These are phyloP conservation scores for Xylaria arbuscula DNA, from an alignment of 2,329 filamentous ascomycete species.

Conservation along the genomic window DNA sequence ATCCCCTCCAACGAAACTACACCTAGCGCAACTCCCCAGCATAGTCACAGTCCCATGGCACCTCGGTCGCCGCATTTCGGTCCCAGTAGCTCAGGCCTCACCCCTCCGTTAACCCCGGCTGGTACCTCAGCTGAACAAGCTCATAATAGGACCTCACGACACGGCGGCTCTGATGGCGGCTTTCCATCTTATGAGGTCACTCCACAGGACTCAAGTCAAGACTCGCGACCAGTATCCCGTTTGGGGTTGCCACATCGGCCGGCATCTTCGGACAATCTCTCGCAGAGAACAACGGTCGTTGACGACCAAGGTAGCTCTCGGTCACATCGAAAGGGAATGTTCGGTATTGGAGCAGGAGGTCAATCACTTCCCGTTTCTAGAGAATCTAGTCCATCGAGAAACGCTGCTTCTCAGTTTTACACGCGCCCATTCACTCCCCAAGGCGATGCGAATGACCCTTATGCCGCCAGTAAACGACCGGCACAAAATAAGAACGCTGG, in stretches of 20 bases:
- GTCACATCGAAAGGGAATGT: conserved; percentile 66
- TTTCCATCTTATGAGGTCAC: conserved; percentile 65
- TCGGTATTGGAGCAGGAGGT: conserved; percentile 59
- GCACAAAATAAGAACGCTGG: conserved; percentile 73
- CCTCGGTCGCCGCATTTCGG: conserved; percentile 74
- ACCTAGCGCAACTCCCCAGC: conserved; percentile 69
- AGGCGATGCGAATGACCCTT: conserved; percentile 85
- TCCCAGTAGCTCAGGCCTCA: conserved; percentile 75
- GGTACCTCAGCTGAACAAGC: conserved; percentile 67
- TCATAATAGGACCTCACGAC: conserved; percentile 39
- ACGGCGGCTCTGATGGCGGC: conserved; percentile 42
- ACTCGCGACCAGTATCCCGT: conserved; percentile 57
- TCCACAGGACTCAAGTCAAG: conserved; percentile 73
- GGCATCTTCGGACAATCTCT: conserved; percentile 56
- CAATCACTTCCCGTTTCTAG: conserved; percentile 68
- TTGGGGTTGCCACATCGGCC: conserved; percentile 57
- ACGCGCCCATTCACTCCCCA: conserved; percentile 81
- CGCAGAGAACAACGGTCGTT: conserved; percentile 55
- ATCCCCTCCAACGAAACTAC: conserved; percentile 70
- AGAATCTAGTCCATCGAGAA: conserved; percentile 72
- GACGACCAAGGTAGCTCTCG: conserved; percentile 49
- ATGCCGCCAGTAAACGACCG: conserved; percentile 82
- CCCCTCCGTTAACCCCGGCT: conserved; percentile 88
- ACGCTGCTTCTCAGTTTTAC: conserved; percentile 71
- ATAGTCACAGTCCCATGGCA: conserved; percentile 72